A percentile compares a stretch with the other conserved stretches of the same genome.
Conservation (phyloP, 2,329 filamentous ascomycete genomes). For the Eurotiales sp. region DNA sequence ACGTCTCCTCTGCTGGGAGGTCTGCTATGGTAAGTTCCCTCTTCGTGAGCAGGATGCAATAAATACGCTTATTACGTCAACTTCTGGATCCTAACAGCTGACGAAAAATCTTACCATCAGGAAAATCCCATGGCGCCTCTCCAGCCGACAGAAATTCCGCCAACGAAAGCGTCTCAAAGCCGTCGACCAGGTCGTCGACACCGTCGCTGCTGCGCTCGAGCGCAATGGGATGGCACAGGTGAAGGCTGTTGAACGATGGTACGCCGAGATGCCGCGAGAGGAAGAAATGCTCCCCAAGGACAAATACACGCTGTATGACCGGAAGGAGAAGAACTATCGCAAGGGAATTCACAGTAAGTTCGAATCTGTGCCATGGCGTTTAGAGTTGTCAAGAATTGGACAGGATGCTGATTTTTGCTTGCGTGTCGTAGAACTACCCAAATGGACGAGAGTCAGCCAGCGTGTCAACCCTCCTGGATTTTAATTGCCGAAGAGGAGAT, state of each 20-base stretch:
- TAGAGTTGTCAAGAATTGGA: too few relatives aligned
- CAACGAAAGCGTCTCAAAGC: slow-evolving; percentile 78
- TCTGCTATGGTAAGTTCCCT: slow-evolving; percentile 66
- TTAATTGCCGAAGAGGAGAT: slow-evolving; percentile 46
- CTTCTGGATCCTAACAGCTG: slow-evolving; percentile 14
- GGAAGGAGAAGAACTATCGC: slow-evolving; percentile 90
- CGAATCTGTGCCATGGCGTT: too few relatives aligned
- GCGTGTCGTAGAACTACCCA: slow-evolving; percentile 62
- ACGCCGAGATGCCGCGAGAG: slow-evolving; percentile 92
- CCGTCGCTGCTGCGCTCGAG: slow-evolving; percentile 72
- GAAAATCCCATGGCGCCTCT: slow-evolving; percentile 98
- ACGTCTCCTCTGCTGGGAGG: slow-evolving; percentile 73
- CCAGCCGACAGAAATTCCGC: slow-evolving; percentile 81
- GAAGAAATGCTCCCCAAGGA: slow-evolving; percentile 92
- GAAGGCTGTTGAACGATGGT: slow-evolving; percentile 84
- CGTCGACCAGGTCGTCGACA: slow-evolving; percentile 83
- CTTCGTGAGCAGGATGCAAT: too few relatives aligned
- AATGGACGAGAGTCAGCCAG: slow-evolving; percentile 96
- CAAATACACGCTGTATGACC: slow-evolving; percentile 97
- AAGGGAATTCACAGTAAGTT: slow-evolving; percentile 95
- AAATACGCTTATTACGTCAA: too few relatives aligned
- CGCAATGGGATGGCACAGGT: slow-evolving; percentile 66
- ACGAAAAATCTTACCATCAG: slow-evolving; percentile 41
- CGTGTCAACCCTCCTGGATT: slow-evolving; percentile 92
- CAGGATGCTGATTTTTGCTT: slow-evolving; percentile 6